A percentile compares a stretch with the other conserved stretches of the same genome.
Evolutionary conservation across 257 asterid genomes (phyloP).

Genomic region (Fraxinus quadrangulata): DNA sequence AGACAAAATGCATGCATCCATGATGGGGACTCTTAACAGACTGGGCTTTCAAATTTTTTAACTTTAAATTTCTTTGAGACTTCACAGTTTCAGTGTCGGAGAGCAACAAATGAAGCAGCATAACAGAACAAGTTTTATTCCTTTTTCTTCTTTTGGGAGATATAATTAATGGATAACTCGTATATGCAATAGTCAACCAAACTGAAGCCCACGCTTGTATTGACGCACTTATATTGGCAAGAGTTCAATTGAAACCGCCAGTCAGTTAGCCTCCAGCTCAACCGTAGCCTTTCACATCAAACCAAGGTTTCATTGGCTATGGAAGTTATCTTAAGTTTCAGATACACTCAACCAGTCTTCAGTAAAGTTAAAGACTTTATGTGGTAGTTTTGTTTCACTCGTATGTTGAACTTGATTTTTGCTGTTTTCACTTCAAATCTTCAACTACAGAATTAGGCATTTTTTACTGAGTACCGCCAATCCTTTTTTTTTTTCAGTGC

Average conservation of each 20-base stretch:
- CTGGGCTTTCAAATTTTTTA: neutral
- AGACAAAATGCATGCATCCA: neutral
- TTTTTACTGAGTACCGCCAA: neutral
- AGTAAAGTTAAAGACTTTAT: neutral
- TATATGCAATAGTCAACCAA: neutral
- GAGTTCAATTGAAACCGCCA: neutral
- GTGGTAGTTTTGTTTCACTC: neutral
- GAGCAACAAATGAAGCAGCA: neutral
- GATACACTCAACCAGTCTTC: neutral
- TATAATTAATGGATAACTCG: neutral
- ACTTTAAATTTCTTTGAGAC: neutral
- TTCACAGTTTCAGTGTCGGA: neutral
- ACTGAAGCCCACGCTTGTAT: neutral
- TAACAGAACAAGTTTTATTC: neutral
- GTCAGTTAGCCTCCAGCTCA: neutral
- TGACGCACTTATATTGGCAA: neutral
- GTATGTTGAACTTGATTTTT: neutral
- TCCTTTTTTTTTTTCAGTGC: neutral
- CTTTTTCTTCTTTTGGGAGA: neutral
- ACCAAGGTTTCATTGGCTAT: neutral
- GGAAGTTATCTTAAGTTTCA: too few relatives aligned
- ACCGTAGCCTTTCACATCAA: neutral
- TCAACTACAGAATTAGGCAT: neutral
- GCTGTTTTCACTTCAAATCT: neutral
- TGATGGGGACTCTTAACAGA: neutral